Evolutionary conservation across 306 rosid genomes (phyloP).

Genomic region (Pyrus communis): DNA sequence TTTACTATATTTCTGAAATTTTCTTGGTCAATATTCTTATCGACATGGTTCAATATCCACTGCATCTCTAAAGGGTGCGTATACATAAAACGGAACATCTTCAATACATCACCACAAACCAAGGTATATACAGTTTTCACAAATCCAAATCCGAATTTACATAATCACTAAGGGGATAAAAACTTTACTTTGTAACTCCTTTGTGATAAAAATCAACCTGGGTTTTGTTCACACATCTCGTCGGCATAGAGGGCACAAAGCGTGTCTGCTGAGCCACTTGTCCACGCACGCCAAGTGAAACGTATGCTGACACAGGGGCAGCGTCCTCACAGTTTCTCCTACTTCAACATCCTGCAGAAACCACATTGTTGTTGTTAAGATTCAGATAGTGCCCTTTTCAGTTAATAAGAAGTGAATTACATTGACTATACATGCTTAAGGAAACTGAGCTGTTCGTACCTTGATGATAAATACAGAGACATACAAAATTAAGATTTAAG

Average conservation of each 20-base stretch:
- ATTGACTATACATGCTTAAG: background rate
- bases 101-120: background rate
- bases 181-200: background rate
- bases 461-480: background rate
- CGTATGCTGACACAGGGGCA: slow-evolving; percentile 53
- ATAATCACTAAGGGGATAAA: background rate
- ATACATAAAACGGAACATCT: no score
- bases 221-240: slow-evolving; percentile 28
- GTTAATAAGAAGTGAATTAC: background rate
- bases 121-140: background rate
- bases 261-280: slow-evolving; percentile 65
- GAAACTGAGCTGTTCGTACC: background rate
- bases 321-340: slow-evolving; percentile 58
- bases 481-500: background rate
- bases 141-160: background rate
- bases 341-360: slow-evolving; percentile 52
- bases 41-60: background rate
- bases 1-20: background rate
- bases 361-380: background rate
- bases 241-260: slow-evolving; percentile 74
- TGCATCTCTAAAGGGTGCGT: background rate
- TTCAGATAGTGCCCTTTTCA: background rate
- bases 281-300: slow-evolving; percentile 77
- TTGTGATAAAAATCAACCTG: background rate
- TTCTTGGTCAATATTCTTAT: background rate